Evolutionary conservation across 2,329 filamentous ascomycete species (phyloP), one percentile per base, ranked within the genome.

Genomic region (Pseudonectria buxi): DNA sequence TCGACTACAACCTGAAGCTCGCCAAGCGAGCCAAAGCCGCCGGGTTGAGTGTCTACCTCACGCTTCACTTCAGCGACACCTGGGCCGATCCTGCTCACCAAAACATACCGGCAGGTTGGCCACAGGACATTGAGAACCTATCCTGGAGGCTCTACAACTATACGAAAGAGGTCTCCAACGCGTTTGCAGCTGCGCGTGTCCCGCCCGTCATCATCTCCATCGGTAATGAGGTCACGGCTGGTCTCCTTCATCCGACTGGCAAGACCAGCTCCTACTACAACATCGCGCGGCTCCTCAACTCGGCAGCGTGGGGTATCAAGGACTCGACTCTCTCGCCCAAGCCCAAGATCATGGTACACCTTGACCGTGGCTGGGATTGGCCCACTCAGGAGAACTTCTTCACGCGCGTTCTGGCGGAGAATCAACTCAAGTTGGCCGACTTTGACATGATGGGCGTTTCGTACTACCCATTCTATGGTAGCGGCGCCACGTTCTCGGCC

Each of bases 321-420:
- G 76, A 82, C 49, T 81, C 76, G 4, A 63, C 58, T 3, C 61
- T 83, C 16, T 56, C 56, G 27, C 65, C 71, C 0, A 69, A 72
- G 43, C 78, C 81, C 2, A 74, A 79, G 53, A 83, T 86, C 56
- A 78, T 86, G 77, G 74, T 86, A 27, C 83, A 86, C 50, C 68
- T 86, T 4, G 81, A 86, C 56, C 81, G 84, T 50, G 82, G 82
- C n/a, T 87, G 81, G 78, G 71, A 81, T 44, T 83, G 75, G 77
- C 65, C 59, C 4, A 72, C 72, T 3, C 81, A 86, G 53, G 61
- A 81, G 41, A 79, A 69, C 63, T 84, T 75, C 58, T 86, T 85
- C 59, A 69, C 70, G 15, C 65, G 63, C 3, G 70, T 81, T 0
- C 63, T 82, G 0, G 64, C 54, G 7, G 58, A 63, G 15, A 78